Conservation (phyloP, 1,139 yeast species). For the Pneumocystis jirovecii region DNA sequence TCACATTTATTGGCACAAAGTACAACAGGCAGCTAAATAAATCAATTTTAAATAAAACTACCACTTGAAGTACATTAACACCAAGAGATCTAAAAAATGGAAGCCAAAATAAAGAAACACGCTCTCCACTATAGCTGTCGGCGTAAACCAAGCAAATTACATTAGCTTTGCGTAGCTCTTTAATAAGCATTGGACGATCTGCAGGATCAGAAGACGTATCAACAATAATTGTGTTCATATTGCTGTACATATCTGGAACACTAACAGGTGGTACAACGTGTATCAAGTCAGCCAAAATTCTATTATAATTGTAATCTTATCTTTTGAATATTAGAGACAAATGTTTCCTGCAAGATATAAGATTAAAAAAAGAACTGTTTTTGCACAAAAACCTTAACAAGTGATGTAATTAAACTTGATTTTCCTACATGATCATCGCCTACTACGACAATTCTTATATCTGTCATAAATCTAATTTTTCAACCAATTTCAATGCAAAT, state of each 20-base stretch:
- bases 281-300: neutral
- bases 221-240: constrained; percentile 55
- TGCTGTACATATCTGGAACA: constrained; percentile 39
- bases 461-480: neutral
- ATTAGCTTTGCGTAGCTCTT: constrained; percentile 69
- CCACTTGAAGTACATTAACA: constrained; percentile 35
- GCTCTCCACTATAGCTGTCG: constrained; percentile 86
- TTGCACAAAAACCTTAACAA: constrained; percentile 35
- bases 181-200: constrained; percentile 45
- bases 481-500: neutral
- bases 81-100: constrained; percentile 85
- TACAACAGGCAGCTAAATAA: constrained; percentile 52
- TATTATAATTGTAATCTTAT: constrained; percentile 28
- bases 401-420: constrained; percentile 56
- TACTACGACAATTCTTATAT: constrained; percentile 55
- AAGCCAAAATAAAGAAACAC: constrained; percentile 87
- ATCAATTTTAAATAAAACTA: neutral
- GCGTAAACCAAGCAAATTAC: constrained; percentile 87
- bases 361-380: neutral
- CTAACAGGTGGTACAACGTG: constrained; percentile 73
- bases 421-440: constrained; percentile 95
- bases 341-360: constrained; percentile 30
- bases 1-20: constrained; percentile 78
- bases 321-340: constrained; percentile 57
- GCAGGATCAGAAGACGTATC: constrained; percentile 54